Evolutionary conservation across 2,329 filamentous ascomycete species (phyloP), one percentile per base, ranked within the genome.

Genomic region (Fusarium veterinarium): DNA sequence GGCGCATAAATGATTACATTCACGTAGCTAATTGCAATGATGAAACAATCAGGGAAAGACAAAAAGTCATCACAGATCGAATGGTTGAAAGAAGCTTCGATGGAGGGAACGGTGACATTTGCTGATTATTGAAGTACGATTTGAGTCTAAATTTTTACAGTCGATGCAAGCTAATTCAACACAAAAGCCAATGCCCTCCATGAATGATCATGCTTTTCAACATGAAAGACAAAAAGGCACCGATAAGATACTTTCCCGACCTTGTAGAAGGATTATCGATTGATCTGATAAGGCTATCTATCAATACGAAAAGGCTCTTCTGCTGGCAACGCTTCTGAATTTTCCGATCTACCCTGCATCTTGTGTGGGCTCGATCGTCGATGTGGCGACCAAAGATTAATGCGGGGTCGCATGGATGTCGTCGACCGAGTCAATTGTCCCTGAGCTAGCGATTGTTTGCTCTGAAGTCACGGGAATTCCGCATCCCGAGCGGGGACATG

Each of bases 81-180:
- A 6, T 30, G 7, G 19, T 20, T 6, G 8, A 3, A n/a, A 11
- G 2, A 16, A 23, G 4, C 14, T 3, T 17, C 10, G 13, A 0
- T 10, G 13, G 3, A 19, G 8, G 0, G 0, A 7, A 8, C 7
- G 4, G 20, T 6, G 4, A 8, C 5, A 1, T 8, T 40, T 11
- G 12, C 12, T 40, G 11, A 7, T 0, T 20, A 1, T 13, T 3
- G 19, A 12, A 38, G 1, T 11, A 40, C 8, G 23, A 20, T 5
- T 13, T 11, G 4, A 40, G 1, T 6, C 7, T 20, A 8, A 8
- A 1, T 0, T 14, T 6, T 33, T 14, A n/a, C 2, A 8, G 8
- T n/a, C 33, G 8, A 13, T 19, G 1, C 16, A 12, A 25, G 23
- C 5, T 13, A 6, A 10, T n/a, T 13, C 5, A 45, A 17, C 0